Percentiles rank a stretch among this genome's conserved stretches.
Conservation (phyloP, 352 stramenopile genomes). For the Phytophthora ohioensis region DNA sequence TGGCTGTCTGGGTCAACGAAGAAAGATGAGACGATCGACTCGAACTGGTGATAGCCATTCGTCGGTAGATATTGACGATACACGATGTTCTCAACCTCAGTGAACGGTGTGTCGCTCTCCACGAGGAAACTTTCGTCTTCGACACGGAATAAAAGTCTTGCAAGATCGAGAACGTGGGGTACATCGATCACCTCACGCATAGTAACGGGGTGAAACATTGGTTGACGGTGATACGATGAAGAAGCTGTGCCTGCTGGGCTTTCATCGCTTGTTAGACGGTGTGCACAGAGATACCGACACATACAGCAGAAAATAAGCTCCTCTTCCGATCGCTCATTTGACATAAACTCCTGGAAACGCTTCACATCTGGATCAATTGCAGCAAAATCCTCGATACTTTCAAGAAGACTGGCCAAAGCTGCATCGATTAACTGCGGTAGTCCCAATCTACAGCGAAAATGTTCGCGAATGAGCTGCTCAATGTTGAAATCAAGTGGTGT, state of each 20-base stretch:
- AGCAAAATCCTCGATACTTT: constrained; percentile 48
- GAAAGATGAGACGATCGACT: constrained; percentile 56
- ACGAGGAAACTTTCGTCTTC: constrained; percentile 51
- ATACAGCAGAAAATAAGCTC: constrained; percentile 75
- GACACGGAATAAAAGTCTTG: constrained; percentile 60
- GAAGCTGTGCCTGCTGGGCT: constrained; percentile 15
- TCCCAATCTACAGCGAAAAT: constrained; percentile 74
- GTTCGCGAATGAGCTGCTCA: constrained; percentile 50
- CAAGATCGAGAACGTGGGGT: constrained; percentile 50
- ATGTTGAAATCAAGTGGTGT: constrained; percentile 49
- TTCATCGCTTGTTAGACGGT: constrained; percentile 20
- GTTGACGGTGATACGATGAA: constrained; percentile 42
- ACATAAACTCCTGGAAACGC: constrained; percentile 66
- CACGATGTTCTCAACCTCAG: constrained; percentile 64
- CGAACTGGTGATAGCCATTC: constrained; percentile 57
- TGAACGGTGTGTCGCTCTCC: constrained; percentile 43
- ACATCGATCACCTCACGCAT: constrained; percentile 71
- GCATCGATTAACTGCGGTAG: constrained; percentile 64
- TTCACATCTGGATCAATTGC: constrained; percentile 62
- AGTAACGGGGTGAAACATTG: constrained; percentile 55
- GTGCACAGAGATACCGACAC: constrained; percentile 50
- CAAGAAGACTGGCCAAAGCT: constrained; percentile 42
- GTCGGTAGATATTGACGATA: constrained; percentile 67
- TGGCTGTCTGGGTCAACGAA: constrained; percentile 40
- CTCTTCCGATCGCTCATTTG: constrained; percentile 52